phyloP scores from a whole-genome alignment of 768 basidiomycete genomes.

The Tricholoma saponaceum region DNA sequence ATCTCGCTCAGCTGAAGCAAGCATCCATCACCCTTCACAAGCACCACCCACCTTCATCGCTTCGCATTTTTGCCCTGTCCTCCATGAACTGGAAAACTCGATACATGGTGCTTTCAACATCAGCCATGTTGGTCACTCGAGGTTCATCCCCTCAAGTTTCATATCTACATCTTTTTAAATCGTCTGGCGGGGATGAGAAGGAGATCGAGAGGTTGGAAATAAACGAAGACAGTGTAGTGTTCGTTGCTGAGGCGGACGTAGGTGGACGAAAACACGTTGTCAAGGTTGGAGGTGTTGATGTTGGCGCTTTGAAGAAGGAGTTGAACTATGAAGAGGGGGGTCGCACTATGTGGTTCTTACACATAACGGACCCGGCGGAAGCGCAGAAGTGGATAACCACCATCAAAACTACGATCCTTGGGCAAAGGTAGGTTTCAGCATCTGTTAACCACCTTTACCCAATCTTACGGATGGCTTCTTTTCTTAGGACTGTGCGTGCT shows the following conservation, averaged over 20 bases:
- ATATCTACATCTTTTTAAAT: constrained; percentile 76
- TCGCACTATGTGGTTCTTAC: constrained; percentile 65
- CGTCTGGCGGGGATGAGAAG: constrained; percentile 49
- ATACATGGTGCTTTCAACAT: constrained; percentile 55
- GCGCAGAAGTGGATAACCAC: constrained; percentile 73
- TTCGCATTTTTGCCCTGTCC: constrained; percentile 64
- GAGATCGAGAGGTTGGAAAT: constrained; percentile 76
- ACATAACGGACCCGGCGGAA: constrained; percentile 56
- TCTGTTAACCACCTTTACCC: background rate
- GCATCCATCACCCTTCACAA: constrained; percentile 57
- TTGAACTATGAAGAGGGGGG: constrained; percentile 44
- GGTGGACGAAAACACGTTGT: constrained; percentile 50
- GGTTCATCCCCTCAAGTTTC: constrained; percentile 38
- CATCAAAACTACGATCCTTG: constrained; percentile 69
- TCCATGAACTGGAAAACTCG: constrained; percentile 71
- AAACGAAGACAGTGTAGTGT: constrained; percentile 72
- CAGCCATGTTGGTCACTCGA: constrained; percentile 32
- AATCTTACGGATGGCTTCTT: constrained; percentile 2
- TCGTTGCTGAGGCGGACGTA: constrained; percentile 59
- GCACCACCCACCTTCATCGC: constrained; percentile 61
- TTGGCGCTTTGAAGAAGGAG: constrained; percentile 44
- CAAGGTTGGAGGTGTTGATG: constrained; percentile 64
- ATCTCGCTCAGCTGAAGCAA: constrained; percentile 50
- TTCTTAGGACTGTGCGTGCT: constrained; percentile 60
- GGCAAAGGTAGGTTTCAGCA: constrained; percentile 49